Evolutionary conservation across 768 basidiomycete genomes (phyloP).

Genomic region (Auricularia sp.): DNA sequence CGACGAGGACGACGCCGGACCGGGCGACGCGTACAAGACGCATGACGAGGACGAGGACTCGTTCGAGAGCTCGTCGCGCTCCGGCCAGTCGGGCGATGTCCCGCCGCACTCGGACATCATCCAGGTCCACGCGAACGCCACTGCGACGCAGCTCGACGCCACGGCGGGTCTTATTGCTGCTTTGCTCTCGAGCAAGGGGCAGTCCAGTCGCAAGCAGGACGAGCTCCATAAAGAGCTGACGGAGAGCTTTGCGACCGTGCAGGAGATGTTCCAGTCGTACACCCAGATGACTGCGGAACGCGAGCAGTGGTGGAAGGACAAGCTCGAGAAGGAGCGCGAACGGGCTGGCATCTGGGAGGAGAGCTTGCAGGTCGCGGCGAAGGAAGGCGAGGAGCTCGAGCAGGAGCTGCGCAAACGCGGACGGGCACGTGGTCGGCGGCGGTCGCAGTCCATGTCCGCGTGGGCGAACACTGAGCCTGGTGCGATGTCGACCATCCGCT

Average conservation of each 20-base stretch:
- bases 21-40: neutral
- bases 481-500: constrained; percentile 3
- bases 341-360: constrained; percentile 78
- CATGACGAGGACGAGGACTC: constrained; percentile 32
- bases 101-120: constrained; percentile 53
- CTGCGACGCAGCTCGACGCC: constrained; percentile 69
- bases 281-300: constrained; percentile 59
- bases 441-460: constrained; percentile 32
- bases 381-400: constrained; percentile 78
- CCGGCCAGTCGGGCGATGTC: neutral
- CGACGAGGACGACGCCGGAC: neutral
- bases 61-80: constrained; percentile 29
- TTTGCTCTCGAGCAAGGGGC: constrained; percentile 18
- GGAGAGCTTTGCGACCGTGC: constrained; percentile 47
- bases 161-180: constrained; percentile 52
- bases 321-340: constrained; percentile 53
- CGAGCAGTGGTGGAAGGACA: constrained; percentile 69
- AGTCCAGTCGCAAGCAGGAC: constrained; percentile 15
- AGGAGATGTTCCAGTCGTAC: constrained; percentile 55
- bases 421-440: constrained; percentile 36
- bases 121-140: constrained; percentile 59
- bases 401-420: constrained; percentile 49
- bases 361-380: constrained; percentile 74
- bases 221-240: constrained; percentile 43
- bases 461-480: constrained; percentile 33